Conservation (phyloP, 164 flowering plant species). For the Chloranthus sessilifolius region DNA sequence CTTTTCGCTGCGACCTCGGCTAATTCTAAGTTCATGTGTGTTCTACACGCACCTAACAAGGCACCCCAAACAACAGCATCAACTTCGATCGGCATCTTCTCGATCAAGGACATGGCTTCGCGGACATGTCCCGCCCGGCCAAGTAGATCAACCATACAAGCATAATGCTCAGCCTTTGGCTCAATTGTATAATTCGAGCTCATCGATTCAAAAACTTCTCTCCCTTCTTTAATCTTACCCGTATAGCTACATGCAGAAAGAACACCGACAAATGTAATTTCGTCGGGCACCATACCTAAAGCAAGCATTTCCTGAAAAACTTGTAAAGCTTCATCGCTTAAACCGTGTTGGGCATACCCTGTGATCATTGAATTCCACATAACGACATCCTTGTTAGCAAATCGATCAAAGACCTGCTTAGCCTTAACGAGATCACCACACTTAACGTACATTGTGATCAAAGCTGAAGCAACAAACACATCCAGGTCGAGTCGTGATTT, state of each 20-base stretch:
- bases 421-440: constrained; percentile 67
- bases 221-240: constrained; percentile 62
- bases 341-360: constrained; percentile 78
- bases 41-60: constrained; percentile 69
- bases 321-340: constrained; percentile 55
- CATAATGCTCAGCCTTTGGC: constrained; percentile 62
- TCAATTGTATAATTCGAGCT: constrained; percentile 38
- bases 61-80: constrained; percentile 87
- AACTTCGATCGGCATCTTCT: constrained; percentile 60
- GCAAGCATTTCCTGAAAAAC: constrained; percentile 54
- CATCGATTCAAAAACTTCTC: constrained; percentile 57
- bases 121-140: constrained; percentile 62
- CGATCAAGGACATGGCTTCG: constrained; percentile 56
- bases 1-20: constrained; percentile 78
- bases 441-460: constrained; percentile 70
- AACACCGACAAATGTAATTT: constrained; percentile 66
- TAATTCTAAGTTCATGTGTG: constrained; percentile 52
- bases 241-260: constrained; percentile 79
- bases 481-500: constrained; percentile 45
- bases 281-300: constrained; percentile 43
- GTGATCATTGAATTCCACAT: constrained; percentile 89
- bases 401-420: constrained; percentile 46
- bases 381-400: constrained; percentile 50
- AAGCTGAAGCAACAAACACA: constrained; percentile 50
- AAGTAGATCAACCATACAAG: constrained; percentile 80